These are phyloP conservation scores for Naganishia vaughanmartiniae DNA, from an alignment of 768 basidiomycete species.

Conservation along the genomic window DNA sequence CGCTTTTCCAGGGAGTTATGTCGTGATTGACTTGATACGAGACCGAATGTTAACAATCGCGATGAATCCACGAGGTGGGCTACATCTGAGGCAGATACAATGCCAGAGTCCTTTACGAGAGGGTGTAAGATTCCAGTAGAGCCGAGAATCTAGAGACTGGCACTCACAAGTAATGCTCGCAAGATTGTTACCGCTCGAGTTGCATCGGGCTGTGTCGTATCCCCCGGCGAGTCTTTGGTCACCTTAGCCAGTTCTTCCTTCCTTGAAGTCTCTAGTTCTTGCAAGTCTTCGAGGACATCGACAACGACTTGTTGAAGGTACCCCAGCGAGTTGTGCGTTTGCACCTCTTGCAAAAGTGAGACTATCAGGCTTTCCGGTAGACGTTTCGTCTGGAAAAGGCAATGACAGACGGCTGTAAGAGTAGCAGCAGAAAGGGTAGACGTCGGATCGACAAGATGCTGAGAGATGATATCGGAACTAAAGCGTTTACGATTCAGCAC, in stretches of 20 bases:
- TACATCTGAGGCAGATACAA: conserved; percentile 21
- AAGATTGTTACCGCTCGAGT: conserved; percentile 7
- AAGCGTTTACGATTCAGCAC: not conserved
- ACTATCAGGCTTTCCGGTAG: conserved; percentile 2
- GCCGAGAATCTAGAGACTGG: conserved; percentile 29
- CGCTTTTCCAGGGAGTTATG: conserved; percentile 39
- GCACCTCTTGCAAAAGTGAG: conserved; percentile 10
- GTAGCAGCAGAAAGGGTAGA: conserved; percentile 7
- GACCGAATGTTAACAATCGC: not conserved
- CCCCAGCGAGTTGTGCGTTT: not conserved
- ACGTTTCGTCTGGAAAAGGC: not conserved
- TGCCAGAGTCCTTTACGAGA: conserved; percentile 1
- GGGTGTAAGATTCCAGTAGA: conserved; percentile 34
- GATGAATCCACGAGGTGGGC: not conserved
- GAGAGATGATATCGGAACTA: conserved; percentile 20
- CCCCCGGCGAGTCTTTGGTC: conserved; percentile 36
- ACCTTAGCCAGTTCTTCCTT: conserved; percentile 27
- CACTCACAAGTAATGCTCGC: conserved; percentile 28
- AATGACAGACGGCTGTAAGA: conserved; percentile 19
- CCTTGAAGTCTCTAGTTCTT: conserved; percentile 28
- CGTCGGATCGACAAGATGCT: conserved; percentile 9
- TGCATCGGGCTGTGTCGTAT: conserved; percentile 34
- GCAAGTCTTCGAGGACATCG: conserved; percentile 29
- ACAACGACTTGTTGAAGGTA: conserved; percentile 30
- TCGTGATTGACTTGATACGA: conserved; percentile 30